Percentiles rank a stretch among this genome's conserved stretches.
Conservation (phyloP, 2,329 filamentous ascomycete genomes). For the Fusarium paranaense region DNA sequence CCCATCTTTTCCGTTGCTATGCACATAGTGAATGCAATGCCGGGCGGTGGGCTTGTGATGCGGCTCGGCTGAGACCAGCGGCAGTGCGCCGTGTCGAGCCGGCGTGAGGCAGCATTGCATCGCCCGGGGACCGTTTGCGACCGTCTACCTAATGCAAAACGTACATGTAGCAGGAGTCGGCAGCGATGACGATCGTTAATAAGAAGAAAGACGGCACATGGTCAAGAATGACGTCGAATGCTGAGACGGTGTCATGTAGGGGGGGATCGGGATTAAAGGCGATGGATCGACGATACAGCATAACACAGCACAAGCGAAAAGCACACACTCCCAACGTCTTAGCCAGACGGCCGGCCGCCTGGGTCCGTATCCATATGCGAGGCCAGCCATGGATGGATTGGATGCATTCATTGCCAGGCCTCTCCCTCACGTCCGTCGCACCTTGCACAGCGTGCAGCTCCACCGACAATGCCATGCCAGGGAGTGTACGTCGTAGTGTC, state of each 20-base stretch:
- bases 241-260: constrained; percentile 27
- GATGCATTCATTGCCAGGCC: neutral
- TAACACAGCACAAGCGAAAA: constrained; percentile 1
- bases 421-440: constrained; percentile 17
- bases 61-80: constrained; percentile 35
- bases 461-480: neutral
- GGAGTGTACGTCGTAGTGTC: constrained; percentile 4
- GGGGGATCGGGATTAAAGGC: constrained; percentile 42
- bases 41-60: constrained; percentile 9
- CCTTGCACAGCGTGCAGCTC: neutral
- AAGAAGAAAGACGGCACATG: constrained; percentile 19
- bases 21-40: constrained; percentile 6
- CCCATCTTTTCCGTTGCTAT: neutral
- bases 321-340: neutral
- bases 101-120: neutral
- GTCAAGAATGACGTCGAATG: constrained; percentile 42
- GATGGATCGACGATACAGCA: constrained; percentile 42
- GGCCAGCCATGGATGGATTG: neutral
- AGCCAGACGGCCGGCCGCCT: neutral
- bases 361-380: neutral
- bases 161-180: neutral
- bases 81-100: constrained; percentile 6
- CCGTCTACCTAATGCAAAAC: constrained; percentile 18
- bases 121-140: constrained; percentile 6
- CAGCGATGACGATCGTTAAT: constrained; percentile 37